phyloP scores from a whole-genome alignment of 495 filamentous ascomycete species.

The Talaromyces stipitatus region DNA sequence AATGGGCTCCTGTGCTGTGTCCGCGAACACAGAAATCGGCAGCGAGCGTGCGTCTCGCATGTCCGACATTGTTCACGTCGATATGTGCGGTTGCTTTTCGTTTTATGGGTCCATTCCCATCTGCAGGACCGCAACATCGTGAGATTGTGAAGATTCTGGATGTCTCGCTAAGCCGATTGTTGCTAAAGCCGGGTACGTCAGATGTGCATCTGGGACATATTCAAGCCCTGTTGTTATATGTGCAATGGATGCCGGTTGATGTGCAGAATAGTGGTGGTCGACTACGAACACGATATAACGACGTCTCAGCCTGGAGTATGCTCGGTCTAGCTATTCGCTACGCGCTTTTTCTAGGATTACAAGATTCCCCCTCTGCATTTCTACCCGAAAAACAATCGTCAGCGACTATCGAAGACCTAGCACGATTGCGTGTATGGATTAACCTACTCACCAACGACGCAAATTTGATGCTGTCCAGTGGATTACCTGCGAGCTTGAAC shows the following conservation, averaged over 20 bases:
- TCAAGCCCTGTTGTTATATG: conserved; percentile 13
- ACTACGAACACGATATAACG: conserved; percentile 9
- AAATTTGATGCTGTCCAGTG: conserved; percentile 15
- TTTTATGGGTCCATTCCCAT: no score
- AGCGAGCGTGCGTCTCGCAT: no score
- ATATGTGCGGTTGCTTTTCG: no score
- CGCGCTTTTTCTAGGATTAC: conserved; percentile 10
- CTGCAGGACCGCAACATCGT: no score
- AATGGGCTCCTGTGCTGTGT: no score
- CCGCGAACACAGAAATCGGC: no score
- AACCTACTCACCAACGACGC: conserved; percentile 15
- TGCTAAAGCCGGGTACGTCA: conserved; percentile 13
- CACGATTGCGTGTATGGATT: conserved; percentile 11
- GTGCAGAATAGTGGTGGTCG: conserved; percentile 9
- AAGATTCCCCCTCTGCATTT: conserved; percentile 5
- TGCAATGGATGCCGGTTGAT: conserved; percentile 16
- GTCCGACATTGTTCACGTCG: no score
- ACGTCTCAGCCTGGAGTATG: conserved; percentile 14
- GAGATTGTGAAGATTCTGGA: no score
- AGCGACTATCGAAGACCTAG: conserved; percentile 5
- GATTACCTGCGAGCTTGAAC: conserved; percentile 12
- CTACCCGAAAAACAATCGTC: neutral
- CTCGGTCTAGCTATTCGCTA: conserved; percentile 15
- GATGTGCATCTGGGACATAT: conserved; percentile 15
- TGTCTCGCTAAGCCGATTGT: conserved; percentile 12